Evolutionary conservation across 768 basidiomycete genomes (phyloP).

Genomic region (Hysterangium stoloniferum): DNA sequence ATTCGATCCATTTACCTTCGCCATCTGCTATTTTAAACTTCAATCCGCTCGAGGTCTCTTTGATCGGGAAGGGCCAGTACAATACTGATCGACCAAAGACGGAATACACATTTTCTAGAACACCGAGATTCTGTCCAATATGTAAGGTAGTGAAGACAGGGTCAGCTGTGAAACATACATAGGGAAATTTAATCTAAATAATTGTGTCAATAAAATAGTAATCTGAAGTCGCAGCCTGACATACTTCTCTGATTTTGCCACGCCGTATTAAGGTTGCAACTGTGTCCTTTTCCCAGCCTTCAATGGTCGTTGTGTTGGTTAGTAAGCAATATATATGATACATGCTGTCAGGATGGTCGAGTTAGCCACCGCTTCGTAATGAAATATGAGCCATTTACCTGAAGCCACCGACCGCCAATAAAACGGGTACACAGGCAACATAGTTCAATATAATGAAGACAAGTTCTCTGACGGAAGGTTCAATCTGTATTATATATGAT

Average conservation of each 20-base stretch:
- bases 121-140: conserved; percentile 66
- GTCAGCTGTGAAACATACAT: conserved; percentile 43
- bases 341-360: conserved; percentile 46
- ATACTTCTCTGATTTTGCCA: conserved; percentile 78
- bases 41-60: conserved; percentile 62
- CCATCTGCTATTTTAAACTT: conserved; percentile 64
- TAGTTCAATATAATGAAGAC: conserved; percentile 87
- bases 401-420: conserved; percentile 83
- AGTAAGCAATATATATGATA: conserved; percentile 79
- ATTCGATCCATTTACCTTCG: conserved; percentile 66
- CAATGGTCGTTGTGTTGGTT: conserved; percentile 90
- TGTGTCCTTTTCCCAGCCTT: conserved; percentile 97
- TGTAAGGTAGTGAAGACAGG: neutral
- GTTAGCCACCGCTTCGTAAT: conserved; percentile 14
- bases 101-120: conserved; percentile 61
- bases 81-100: conserved; percentile 70
- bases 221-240: conserved; percentile 10
- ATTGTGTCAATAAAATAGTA: neutral
- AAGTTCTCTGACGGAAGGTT: conserved; percentile 61
- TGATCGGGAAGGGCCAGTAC: conserved; percentile 80
- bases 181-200: conserved; percentile 80
- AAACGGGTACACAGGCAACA: conserved; percentile 75
- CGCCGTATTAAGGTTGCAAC: conserved; percentile 75
- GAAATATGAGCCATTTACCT: conserved; percentile 41
- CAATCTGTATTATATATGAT: conserved; percentile 39